Evolutionary conservation across 2,329 filamentous ascomycete species (phyloP).

Genomic region (Rutstroemia sp.): DNA sequence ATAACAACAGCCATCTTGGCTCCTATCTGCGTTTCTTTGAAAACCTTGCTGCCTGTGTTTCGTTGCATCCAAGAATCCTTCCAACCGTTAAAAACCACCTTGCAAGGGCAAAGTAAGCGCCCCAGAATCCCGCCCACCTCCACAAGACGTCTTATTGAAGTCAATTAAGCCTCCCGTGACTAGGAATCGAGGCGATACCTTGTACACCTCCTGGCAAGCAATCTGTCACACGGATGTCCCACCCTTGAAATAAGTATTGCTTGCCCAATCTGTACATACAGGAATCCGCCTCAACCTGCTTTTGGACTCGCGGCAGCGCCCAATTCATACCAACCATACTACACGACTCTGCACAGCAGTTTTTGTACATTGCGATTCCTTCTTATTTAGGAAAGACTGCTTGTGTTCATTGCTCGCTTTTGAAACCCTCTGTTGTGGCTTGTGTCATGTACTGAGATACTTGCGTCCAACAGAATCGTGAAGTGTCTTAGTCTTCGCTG

Average conservation of each 20-base stretch:
- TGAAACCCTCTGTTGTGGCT: slow-evolving; percentile 3
- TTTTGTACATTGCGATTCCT: slow-evolving; percentile 1
- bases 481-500: not conserved
- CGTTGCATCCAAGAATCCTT: not conserved
- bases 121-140: not conserved
- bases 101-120: not conserved
- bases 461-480: not conserved
- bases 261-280: not conserved
- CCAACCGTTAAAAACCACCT: not conserved
- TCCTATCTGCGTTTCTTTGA: not conserved
- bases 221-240: not conserved
- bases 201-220: not conserved
- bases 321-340: not conserved
- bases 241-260: not conserved
- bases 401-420: slow-evolving; percentile 4
- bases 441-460: not conserved
- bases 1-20: no score
- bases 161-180: not conserved
- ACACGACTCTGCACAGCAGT: slow-evolving; percentile 1
- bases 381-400: not conserved
- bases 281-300: not conserved
- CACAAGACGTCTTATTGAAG: not conserved
- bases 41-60: not conserved
- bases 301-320: not conserved
- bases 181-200: not conserved